Evolutionary conservation across 2,329 filamentous ascomycete genomes (phyloP), one percentile per base, ranked within the genome.

Genomic region (Alternaria sp.): DNA sequence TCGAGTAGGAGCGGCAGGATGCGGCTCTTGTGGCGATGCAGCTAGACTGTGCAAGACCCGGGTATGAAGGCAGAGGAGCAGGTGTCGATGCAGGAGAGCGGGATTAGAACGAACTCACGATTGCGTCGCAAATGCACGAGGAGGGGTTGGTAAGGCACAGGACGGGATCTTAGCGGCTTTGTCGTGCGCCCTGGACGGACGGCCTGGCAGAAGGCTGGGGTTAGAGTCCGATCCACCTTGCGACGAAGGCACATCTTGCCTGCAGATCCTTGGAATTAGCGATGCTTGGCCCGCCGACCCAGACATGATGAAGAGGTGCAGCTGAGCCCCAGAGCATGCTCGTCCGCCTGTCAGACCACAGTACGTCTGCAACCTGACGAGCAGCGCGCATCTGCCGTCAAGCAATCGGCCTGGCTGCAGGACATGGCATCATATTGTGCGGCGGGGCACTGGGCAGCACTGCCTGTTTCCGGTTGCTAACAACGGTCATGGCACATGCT

Each of bases 111-210:
- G 66, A 70, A 68, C 65, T 66, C 63, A 68, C 68, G 68, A 69
- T 69, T 74, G 69, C 68, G 70, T 68, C 67, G 72, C 70, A 70
- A 70, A 62, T 65, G 71, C 69, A 74, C 73, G 70, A 74, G 68
- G 69, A 69, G 67, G 66, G 68, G 66, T 61, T 66, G 70, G 67
- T 63, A 67, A 66, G 67, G 67, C 70, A 71, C 70, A 67, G 65
- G 62, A 63, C 67, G 61, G 64, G 56, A 67, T 63, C 53, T 63
- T 72, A 71, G 72, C 69, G 69, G 69, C 74, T 70, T 71, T 70
- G 69, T 74, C 60, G 64, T 65, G 67, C 65, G 66, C 66, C 69
- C 66, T 67, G 72, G 67, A 65, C 47, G 53, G 59, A 65, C 57
- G 62, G 68, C 68, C 70, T 69, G 68, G 65, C 66, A 60, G 43